Conservation (phyloP, 2,329 filamentous ascomycete species). For the Exophiala dermatitidis region DNA sequence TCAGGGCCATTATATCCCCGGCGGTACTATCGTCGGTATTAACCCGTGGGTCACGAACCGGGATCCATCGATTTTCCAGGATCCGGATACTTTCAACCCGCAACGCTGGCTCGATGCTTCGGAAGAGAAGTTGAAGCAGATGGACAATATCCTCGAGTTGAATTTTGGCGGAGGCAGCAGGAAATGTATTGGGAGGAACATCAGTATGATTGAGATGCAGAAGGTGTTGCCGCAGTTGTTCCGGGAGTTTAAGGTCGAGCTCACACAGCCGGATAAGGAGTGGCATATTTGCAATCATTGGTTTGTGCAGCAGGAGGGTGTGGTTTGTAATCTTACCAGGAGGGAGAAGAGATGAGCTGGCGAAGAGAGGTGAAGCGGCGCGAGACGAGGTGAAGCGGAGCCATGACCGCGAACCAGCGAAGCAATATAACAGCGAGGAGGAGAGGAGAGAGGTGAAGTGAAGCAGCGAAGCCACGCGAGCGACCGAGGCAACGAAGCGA, state of each 20-base stretch:
- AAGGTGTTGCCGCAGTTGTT: constrained; percentile 27
- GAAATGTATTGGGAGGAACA: constrained; percentile 33
- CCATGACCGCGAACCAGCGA: too few relatives aligned
- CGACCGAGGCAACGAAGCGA: too few relatives aligned
- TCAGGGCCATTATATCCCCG: constrained; percentile 19
- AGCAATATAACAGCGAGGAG: too few relatives aligned
- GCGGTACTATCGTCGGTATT: constrained; percentile 21
- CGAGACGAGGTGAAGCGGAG: too few relatives aligned
- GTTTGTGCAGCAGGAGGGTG: constrained; percentile 24
- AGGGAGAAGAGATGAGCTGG: constrained; percentile 3
- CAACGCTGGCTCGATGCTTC: constrained; percentile 30
- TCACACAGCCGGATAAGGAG: constrained; percentile 21
- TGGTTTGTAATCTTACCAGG: constrained; percentile 18
- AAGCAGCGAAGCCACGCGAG: too few relatives aligned
- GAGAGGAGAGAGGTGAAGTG: too few relatives aligned
- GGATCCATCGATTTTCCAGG: constrained; percentile 15
- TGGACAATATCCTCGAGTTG: constrained; percentile 33
- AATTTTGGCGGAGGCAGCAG: constrained; percentile 47
- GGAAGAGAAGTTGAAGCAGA: constrained; percentile 26
- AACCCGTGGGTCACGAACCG: constrained; percentile 30
- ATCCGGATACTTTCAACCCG: constrained; percentile 26
- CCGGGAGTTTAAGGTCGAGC: constrained; percentile 15
- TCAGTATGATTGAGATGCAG: constrained; percentile 22
- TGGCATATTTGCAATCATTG: constrained; percentile 25
- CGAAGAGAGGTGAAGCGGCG: too few relatives aligned